Percentiles rank a stretch among this genome's conserved stretches.
These are phyloP conservation scores for Calocybe gambosa DNA, from an alignment of 1,284 basidiomycete genomes.

Conservation along the genomic window DNA sequence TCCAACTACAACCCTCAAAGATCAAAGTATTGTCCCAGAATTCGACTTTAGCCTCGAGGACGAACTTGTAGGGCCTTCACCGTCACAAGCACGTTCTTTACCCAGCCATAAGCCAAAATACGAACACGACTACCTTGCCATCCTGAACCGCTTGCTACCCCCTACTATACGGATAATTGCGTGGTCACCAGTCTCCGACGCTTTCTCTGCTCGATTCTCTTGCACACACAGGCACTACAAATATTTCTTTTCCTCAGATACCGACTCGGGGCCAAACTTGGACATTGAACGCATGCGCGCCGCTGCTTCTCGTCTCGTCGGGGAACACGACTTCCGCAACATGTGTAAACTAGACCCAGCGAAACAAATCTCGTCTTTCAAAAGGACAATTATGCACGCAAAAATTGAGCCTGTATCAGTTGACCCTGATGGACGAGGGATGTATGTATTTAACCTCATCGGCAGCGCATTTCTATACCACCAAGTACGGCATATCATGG, in stretches of 20 bases:
- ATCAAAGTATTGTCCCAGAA: slow-evolving; percentile 17
- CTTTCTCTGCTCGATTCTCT: slow-evolving; percentile 87
- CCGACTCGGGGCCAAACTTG: slow-evolving; percentile 36
- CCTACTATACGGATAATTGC: slow-evolving; percentile 87
- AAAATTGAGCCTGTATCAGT: slow-evolving; percentile 44
- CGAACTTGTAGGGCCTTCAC: slow-evolving; percentile 13
- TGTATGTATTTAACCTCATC: slow-evolving; percentile 82
- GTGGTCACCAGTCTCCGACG: slow-evolving; percentile 84
- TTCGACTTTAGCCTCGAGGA: slow-evolving; percentile 26
- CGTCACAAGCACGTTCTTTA: slow-evolving; percentile 23
- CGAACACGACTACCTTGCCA: slow-evolving; percentile 76
- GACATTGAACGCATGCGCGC: slow-evolving; percentile 74
- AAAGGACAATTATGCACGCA: slow-evolving; percentile 59
- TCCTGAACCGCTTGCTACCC: slow-evolving; percentile 90
- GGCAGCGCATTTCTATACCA: slow-evolving; percentile 95
- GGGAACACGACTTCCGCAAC: slow-evolving; percentile 95
- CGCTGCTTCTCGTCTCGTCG: slow-evolving; percentile 70
- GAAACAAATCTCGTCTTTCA: slow-evolving; percentile 87
- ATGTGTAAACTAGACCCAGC: slow-evolving; percentile 92
- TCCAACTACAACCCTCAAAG: slow-evolving; percentile 5
- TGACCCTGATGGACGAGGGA: slow-evolving; percentile 25
- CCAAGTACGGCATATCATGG: slow-evolving; percentile 96
- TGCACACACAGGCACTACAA: slow-evolving; percentile 93
- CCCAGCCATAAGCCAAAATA: slow-evolving; percentile 20
- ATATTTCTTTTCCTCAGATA: slow-evolving; percentile 78